Conservation (phyloP, 768 basidiomycete species). For the Daedaleopsis nitida region DNA sequence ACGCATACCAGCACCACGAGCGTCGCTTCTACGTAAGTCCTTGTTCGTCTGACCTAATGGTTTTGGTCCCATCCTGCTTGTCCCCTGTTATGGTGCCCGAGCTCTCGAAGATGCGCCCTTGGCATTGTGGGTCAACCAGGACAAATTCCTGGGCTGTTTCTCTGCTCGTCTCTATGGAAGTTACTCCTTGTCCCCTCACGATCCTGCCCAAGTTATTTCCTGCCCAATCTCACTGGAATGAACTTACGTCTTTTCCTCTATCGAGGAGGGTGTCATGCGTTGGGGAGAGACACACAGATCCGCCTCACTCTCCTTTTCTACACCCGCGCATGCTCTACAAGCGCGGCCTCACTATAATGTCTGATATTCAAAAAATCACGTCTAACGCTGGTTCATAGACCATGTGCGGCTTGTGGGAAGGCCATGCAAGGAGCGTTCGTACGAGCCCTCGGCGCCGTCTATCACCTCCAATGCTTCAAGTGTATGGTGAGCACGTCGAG, state of each 20-base stretch:
- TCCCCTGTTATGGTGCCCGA: conserved; percentile 16
- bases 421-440: conserved; percentile 96
- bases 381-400: conserved; percentile 40
- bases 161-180: too few relatives aligned
- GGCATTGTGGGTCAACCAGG: background rate
- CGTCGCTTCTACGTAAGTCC: conserved; percentile 60
- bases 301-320: too few relatives aligned
- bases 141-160: too few relatives aligned
- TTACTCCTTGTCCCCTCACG: too few relatives aligned
- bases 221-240: background rate
- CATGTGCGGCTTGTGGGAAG: conserved; percentile 77
- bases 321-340: background rate
- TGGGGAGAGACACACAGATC: background rate
- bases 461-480: conserved; percentile 97
- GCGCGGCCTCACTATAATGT: background rate
- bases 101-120: background rate
- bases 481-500: conserved; percentile 70
- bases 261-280: background rate
- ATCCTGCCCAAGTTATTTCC: background rate
- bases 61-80: conserved; percentile 8
- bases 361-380: background rate
- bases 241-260: background rate
- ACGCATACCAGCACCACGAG: conserved; percentile 56
- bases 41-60: background rate
- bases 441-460: conserved; percentile 89